A percentile compares a stretch with the other conserved stretches of the same genome.
Conservation (phyloP, 2,329 filamentous ascomycete genomes). For the Aspergillaceae sp. region DNA sequence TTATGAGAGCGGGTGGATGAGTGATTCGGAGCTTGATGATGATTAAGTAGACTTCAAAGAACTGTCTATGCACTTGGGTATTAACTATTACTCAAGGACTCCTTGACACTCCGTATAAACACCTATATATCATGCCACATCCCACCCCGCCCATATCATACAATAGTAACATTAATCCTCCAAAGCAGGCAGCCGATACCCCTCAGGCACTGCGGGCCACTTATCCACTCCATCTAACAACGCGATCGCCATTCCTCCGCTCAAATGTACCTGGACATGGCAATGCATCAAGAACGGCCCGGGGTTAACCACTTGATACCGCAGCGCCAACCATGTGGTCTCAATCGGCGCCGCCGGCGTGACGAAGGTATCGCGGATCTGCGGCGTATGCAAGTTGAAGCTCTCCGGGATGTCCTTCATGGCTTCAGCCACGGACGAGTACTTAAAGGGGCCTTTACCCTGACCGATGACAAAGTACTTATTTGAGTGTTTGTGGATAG, state of each 20-base stretch:
- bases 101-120: neutral
- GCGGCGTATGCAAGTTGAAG: conserved; percentile 52
- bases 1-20: conserved; percentile 82
- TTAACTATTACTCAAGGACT: neutral
- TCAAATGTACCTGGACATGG: conserved; percentile 47
- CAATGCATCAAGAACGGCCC: conserved; percentile 51
- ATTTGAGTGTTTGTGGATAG: conserved; percentile 57
- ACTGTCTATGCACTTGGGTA: neutral
- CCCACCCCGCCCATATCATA: too few species aligned
- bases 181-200: conserved; percentile 11
- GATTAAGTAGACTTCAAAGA: conserved; percentile 19
- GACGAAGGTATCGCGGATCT: conserved; percentile 43
- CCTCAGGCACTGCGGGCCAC: conserved; percentile 21
- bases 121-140: neutral
- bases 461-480: conserved; percentile 51
- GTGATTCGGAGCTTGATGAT: conserved; percentile 46
- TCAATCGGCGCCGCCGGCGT: conserved; percentile 27
- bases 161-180: neutral
- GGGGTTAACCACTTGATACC: conserved; percentile 47
- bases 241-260: conserved; percentile 48
- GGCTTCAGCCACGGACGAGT: conserved; percentile 47
- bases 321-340: conserved; percentile 42
- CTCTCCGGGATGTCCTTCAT: conserved; percentile 36
- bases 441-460: conserved; percentile 45
- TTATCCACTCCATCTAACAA: conserved; percentile 37